Percentiles rank a stretch among this genome's conserved stretches.
Conservation (phyloP, 805 yeast species). For the Barnettozyma californica region DNA sequence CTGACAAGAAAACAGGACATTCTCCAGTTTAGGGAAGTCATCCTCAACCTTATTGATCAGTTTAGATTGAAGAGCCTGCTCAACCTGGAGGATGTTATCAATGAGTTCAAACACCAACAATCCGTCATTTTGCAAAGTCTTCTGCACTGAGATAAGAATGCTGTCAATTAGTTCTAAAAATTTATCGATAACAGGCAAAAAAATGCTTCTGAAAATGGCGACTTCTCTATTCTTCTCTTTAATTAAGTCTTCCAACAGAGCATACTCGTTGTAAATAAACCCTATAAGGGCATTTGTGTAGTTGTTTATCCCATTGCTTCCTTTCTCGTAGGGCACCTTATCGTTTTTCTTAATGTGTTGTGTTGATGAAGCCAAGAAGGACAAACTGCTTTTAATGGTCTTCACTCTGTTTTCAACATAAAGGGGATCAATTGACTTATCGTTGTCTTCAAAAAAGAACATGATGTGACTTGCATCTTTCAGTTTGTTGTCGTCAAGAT, state of each 20-base stretch:
- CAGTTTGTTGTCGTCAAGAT: conserved; percentile 31
- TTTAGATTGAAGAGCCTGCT: conserved; percentile 20
- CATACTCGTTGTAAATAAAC: conserved; percentile 44
- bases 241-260: conserved; percentile 40
- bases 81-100: conserved; percentile 38
- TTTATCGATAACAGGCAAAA: conserved; percentile 32
- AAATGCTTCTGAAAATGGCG: conserved; percentile 28
- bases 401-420: conserved; percentile 38
- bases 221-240: conserved; percentile 28
- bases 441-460: conserved; percentile 37
- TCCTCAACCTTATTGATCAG: conserved; percentile 24
- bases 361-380: conserved; percentile 41
- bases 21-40: conserved; percentile 16
- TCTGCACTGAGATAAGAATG: conserved; percentile 36
- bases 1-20: conserved; percentile 24
- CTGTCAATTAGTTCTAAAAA: conserved; percentile 34
- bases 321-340: conserved; percentile 53
- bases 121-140: conserved; percentile 42
- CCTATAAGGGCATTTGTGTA: conserved; percentile 50
- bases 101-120: conserved; percentile 54
- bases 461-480: conserved; percentile 38
- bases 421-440: conserved; percentile 28
- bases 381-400: conserved; percentile 39
- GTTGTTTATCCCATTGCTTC: conserved; percentile 49
- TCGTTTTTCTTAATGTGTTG: conserved; percentile 32